Evolutionary conservation across 257 asterid species (phyloP).

Genomic region (Gentiana dahurica): DNA sequence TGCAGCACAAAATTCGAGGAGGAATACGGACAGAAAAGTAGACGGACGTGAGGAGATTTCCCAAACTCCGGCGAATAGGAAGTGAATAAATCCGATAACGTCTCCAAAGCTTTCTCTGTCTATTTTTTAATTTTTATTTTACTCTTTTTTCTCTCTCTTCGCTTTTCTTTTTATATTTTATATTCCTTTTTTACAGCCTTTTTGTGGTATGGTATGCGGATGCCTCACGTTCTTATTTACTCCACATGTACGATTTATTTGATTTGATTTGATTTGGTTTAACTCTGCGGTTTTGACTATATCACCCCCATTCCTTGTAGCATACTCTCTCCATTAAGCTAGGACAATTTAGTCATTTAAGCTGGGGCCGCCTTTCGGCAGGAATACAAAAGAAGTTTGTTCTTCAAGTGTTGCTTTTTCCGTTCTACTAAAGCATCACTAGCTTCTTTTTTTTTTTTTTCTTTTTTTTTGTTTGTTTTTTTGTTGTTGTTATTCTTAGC

Average conservation of each 20-base stretch:
- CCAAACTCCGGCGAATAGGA: slow-evolving; percentile 52
- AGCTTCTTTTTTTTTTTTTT: too few species aligned
- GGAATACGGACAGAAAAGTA: slow-evolving; percentile 17
- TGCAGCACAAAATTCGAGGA: background rate
- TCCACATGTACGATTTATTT: too few species aligned
- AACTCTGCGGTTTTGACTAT: slow-evolving; percentile 7
- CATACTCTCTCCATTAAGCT: slow-evolving; percentile 19
- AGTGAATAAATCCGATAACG: slow-evolving; percentile 64
- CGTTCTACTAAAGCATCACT: slow-evolving; percentile 19
- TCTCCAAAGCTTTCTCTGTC: slow-evolving; percentile 44
- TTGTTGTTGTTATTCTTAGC: too few species aligned
- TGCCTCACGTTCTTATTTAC: slow-evolving; percentile 30
- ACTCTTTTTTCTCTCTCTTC: slow-evolving; percentile 10
- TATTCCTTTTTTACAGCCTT: slow-evolving; percentile 13
- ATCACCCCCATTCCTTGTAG: slow-evolving; percentile 9
- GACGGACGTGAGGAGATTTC: slow-evolving; percentile 69
- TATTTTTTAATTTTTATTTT: slow-evolving; percentile 15
- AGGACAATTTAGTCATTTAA: slow-evolving; percentile 30
- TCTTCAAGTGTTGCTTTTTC: background rate
- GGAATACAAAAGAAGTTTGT: slow-evolving; percentile 18
- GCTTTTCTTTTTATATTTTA: slow-evolving; percentile 5
- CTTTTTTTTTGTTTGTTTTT: too few species aligned
- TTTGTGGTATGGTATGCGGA: slow-evolving; percentile 52
- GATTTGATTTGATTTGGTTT: too few species aligned
- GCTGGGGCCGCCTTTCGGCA: slow-evolving; percentile 42